Conservation (phyloP, 2,329 filamentous ascomycete genomes). For the Neocucurbitaria cava region DNA sequence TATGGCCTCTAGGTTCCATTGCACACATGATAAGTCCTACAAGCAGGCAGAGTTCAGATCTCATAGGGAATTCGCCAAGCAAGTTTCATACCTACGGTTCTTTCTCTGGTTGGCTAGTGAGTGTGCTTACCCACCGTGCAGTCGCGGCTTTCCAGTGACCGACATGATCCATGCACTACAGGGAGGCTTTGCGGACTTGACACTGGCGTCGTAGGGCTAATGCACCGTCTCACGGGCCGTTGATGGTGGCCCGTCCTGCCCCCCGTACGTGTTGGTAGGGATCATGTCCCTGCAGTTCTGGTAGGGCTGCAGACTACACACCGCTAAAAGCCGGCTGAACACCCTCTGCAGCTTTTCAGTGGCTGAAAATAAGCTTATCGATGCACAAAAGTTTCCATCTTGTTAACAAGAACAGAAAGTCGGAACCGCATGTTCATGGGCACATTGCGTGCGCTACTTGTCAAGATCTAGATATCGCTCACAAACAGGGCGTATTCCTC, state of each 20-base stretch:
- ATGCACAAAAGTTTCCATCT: slow-evolving; percentile 19
- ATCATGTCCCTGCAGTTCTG: slow-evolving; percentile 16
- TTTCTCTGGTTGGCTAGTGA: slow-evolving; percentile 21
- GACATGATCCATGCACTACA: slow-evolving; percentile 29
- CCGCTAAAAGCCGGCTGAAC: slow-evolving; percentile 27
- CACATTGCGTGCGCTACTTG: not conserved
- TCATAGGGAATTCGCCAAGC: slow-evolving; percentile 8
- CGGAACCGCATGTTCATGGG: not conserved
- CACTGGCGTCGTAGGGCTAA: slow-evolving; percentile 23
- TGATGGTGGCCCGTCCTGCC: slow-evolving; percentile 24
- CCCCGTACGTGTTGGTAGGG: slow-evolving; percentile 18
- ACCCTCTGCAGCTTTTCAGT: slow-evolving; percentile 16
- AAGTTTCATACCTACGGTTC: slow-evolving; percentile 20
- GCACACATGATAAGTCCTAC: slow-evolving; percentile 5
- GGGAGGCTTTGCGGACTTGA: slow-evolving; percentile 31
- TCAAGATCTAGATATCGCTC: not conserved
- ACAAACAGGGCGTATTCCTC: not conserved
- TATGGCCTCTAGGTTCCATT: slow-evolving; percentile 10
- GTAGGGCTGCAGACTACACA: slow-evolving; percentile 40
- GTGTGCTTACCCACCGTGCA: slow-evolving; percentile 19
- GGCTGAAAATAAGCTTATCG: slow-evolving; percentile 37
- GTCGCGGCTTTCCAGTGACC: slow-evolving; percentile 14
- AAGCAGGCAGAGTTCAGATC: slow-evolving; percentile 10
- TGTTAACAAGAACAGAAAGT: slow-evolving; percentile 1
- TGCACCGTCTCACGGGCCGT: slow-evolving; percentile 24